Evolutionary conservation across 768 basidiomycete genomes (phyloP).

Genomic region (Vararia minispora): DNA sequence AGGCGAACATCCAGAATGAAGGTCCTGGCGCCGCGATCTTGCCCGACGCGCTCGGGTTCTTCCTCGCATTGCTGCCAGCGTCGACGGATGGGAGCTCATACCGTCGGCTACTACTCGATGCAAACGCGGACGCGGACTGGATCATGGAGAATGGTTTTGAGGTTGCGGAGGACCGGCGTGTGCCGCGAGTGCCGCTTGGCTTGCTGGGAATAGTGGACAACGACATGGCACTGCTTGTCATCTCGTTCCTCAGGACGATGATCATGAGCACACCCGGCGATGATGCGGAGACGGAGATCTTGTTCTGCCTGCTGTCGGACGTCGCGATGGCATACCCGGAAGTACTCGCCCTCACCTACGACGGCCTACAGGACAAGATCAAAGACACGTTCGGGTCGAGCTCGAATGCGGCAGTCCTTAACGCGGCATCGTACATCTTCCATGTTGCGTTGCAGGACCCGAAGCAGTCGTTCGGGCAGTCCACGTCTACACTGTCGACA

Average conservation of each 20-base stretch:
- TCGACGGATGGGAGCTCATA: constrained; percentile 48
- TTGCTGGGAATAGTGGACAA: constrained; percentile 53
- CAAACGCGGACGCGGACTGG: constrained; percentile 39
- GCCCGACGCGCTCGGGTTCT: constrained; percentile 62
- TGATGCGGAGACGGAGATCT: constrained; percentile 69
- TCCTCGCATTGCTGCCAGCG: constrained; percentile 65
- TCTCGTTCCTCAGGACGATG: constrained; percentile 69
- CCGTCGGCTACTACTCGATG: constrained; percentile 50
- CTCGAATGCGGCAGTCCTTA: constrained; percentile 60
- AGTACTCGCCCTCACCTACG: constrained; percentile 58
- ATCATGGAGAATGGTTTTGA: constrained; percentile 34
- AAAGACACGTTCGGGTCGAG: constrained; percentile 61
- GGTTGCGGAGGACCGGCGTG: constrained; percentile 23
- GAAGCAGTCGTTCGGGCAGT: constrained; percentile 31
- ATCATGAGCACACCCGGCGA: constrained; percentile 67
- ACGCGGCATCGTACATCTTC: constrained; percentile 66
- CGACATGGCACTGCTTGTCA: constrained; percentile 56
- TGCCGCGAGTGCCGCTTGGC: constrained; percentile 42
- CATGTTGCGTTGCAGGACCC: constrained; percentile 53
- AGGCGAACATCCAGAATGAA: constrained; percentile 20
- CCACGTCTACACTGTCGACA: constrained; percentile 54
- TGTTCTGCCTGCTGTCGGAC: constrained; percentile 69
- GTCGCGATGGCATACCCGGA: constrained; percentile 61
- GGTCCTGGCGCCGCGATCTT: constrained; percentile 34
- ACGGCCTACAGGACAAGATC: constrained; percentile 64